phyloP scores from a whole-genome alignment of 805 yeast genomes.

The Candida coleopterorum region DNA sequence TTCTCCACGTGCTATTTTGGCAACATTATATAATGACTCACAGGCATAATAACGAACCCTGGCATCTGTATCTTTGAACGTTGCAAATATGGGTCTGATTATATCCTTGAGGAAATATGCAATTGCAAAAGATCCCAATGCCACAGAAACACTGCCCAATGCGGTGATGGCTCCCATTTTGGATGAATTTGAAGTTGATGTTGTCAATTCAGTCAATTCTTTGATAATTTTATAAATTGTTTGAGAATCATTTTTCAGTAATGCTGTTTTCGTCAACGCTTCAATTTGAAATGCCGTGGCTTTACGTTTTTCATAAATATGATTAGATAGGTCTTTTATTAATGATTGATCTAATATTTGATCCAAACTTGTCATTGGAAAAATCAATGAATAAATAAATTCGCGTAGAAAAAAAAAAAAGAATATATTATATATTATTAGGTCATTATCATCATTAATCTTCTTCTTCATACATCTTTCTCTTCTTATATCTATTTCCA shows the following conservation, averaged over 20 bases:
- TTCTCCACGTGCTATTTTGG: conserved; percentile 95
- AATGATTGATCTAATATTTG: conserved; percentile 30
- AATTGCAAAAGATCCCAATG: conserved; percentile 79
- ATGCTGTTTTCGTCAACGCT: conserved; percentile 64
- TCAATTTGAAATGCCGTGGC: conserved; percentile 64
- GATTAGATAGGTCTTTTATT: conserved; percentile 40
- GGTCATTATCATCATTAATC: neutral
- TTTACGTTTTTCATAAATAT: conserved; percentile 42
- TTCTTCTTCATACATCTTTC: neutral
- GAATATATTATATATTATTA: too few relatives aligned
- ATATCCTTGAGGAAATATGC: conserved; percentile 80
- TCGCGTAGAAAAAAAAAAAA: neutral
- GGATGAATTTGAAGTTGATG: conserved; percentile 61
- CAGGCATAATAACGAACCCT: conserved; percentile 95
- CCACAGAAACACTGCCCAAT: conserved; percentile 91
- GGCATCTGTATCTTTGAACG: conserved; percentile 97
- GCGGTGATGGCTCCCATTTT: conserved; percentile 96
- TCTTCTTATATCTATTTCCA: neutral
- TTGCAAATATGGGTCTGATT: conserved; percentile 88
- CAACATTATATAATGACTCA: conserved; percentile 90
- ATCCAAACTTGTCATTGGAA: conserved; percentile 15
- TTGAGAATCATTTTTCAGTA: conserved; percentile 55
- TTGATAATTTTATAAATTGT: conserved; percentile 60
- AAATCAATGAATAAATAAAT: neutral
- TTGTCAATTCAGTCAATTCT: conserved; percentile 75